Conservation (phyloP, 148 eudicot species). For the Dianthus caryophyllus region DNA sequence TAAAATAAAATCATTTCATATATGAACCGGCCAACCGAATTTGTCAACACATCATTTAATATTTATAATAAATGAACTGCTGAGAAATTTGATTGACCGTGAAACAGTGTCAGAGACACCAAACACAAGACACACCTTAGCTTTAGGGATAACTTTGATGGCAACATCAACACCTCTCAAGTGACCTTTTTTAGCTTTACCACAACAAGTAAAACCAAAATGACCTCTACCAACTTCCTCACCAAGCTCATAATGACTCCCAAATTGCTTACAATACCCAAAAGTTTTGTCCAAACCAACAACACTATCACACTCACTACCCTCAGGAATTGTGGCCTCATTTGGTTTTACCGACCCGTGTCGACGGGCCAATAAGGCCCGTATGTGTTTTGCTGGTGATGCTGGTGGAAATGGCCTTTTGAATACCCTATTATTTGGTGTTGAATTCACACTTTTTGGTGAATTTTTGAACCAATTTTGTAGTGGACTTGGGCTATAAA, state of each 20-base stretch:
- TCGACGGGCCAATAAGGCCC: conserved; percentile 77
- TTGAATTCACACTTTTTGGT: conserved; percentile 74
- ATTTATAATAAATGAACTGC: too few relatives aligned
- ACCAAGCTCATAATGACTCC: conserved; percentile 62
- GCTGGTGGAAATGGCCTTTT: conserved; percentile 92
- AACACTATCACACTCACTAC: conserved; percentile 56
- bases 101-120: too few relatives aligned
- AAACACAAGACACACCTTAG: conserved; percentile 48
- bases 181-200: conserved; percentile 71
- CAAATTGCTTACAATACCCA: conserved; percentile 72
- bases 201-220: conserved; percentile 92
- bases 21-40: too few relatives aligned
- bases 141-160: conserved; percentile 92
- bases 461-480: conserved; percentile 72
- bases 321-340: conserved; percentile 88
- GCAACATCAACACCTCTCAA: conserved; percentile 88
- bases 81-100: too few relatives aligned
- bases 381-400: conserved; percentile 89
- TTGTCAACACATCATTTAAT: too few relatives aligned
- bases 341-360: conserved; percentile 88
- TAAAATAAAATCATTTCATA: too few relatives aligned
- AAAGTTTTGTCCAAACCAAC: conserved; percentile 82
- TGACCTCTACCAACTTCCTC: conserved; percentile 96
- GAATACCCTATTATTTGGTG: conserved; percentile 61
- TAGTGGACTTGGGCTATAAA: conserved; percentile 86